A percentile compares a stretch with the other conserved stretches of the same genome.
Conservation (phyloP, 805 yeast genomes). For the Yamadazyma scolyti region DNA sequence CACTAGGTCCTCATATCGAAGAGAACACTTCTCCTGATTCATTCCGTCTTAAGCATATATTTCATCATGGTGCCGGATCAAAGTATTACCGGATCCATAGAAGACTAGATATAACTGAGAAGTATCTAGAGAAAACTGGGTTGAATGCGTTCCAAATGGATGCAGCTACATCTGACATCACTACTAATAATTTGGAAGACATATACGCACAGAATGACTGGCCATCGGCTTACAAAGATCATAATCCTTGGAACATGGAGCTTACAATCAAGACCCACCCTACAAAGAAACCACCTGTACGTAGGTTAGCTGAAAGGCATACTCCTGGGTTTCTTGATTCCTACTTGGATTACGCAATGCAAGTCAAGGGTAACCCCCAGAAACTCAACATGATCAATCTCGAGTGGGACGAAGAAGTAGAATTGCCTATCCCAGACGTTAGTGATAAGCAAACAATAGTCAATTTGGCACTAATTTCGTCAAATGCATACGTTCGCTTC, state of each 20-base stretch:
- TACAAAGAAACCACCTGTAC: conserved; percentile 17
- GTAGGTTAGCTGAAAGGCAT: conserved; percentile 33
- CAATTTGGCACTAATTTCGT: conserved; percentile 76
- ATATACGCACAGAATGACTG: conserved; percentile 27
- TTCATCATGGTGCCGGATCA: conserved; percentile 55
- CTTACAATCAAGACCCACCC: conserved; percentile 24
- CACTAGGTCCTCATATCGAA: no score
- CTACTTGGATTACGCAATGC: conserved; percentile 55
- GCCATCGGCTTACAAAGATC: conserved; percentile 26
- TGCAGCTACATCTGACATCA: conserved; percentile 2
- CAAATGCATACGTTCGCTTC: conserved; percentile 81
- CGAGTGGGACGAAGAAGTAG: conserved; percentile 61
- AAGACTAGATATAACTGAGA: conserved; percentile 48
- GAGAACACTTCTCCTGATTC: no score
- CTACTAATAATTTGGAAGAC: conserved; percentile 13
- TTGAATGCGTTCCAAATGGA: conserved; percentile 2
- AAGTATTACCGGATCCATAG: conserved; percentile 39
- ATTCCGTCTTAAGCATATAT: conserved; percentile 50
- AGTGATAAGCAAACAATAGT: conserved; percentile 71
- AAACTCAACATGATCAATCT: conserved; percentile 36
- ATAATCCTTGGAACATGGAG: conserved; percentile 38
- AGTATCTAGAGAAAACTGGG: conserved; percentile 20
- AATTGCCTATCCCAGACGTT: conserved; percentile 65
- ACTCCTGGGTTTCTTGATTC: conserved; percentile 64
- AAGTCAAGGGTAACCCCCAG: conserved; percentile 34